These are phyloP conservation scores for Cenococcum geophilum DNA, from an alignment of 495 filamentous ascomycete species.

Conservation along the genomic window DNA sequence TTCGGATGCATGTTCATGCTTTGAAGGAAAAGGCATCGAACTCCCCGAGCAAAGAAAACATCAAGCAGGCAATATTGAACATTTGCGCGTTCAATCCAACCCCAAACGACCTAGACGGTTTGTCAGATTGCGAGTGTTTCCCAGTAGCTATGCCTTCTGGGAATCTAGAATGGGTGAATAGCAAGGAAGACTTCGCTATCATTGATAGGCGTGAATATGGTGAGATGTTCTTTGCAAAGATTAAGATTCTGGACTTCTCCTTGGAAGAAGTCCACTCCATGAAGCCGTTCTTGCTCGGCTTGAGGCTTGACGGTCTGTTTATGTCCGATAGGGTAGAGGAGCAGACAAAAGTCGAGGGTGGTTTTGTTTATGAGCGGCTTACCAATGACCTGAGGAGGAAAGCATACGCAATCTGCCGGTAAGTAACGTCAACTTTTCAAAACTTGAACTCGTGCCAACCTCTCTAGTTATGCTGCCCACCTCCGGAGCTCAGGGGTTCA, in stretches of 20 bases:
- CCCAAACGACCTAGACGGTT: background rate
- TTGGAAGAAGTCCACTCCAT: constrained; percentile 6
- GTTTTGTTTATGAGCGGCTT: background rate
- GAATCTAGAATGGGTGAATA: constrained; percentile 3
- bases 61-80: constrained; percentile 4
- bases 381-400: constrained; percentile 7
- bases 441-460: background rate
- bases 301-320: constrained; percentile 1
- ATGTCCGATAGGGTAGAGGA: constrained; percentile 7
- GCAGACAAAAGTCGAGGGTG: constrained; percentile 3
- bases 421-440: background rate
- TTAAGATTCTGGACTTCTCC: constrained; percentile 8
- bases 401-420: constrained; percentile 16
- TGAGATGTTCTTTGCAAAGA: background rate
- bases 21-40: background rate
- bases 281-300: background rate
- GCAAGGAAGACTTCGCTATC: constrained; percentile 8
- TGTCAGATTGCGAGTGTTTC: constrained; percentile 4
- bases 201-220: constrained; percentile 7
- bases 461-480: constrained; percentile 10
- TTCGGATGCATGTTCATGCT: constrained; percentile 6
- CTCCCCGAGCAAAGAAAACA: background rate
- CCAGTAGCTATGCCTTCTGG: constrained; percentile 4
- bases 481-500: background rate
- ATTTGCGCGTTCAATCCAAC: constrained; percentile 7